These are phyloP conservation scores for Ceratocystis papillata DNA, from an alignment of 2,329 filamentous ascomycete genomes.

Conservation along the genomic window DNA sequence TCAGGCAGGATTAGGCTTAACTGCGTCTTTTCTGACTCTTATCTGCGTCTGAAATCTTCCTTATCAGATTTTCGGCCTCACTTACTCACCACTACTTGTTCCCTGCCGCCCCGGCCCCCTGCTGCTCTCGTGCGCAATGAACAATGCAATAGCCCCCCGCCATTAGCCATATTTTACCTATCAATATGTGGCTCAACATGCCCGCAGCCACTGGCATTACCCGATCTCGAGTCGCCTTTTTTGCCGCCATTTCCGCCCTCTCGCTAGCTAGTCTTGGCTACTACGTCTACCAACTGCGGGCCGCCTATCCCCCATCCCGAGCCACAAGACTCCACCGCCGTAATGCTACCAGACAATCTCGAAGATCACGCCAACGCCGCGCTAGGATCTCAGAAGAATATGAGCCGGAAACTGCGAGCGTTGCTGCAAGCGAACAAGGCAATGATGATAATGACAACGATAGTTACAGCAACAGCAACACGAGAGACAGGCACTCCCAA, in stretches of 20 bases:
- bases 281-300: slow-evolving; percentile 30
- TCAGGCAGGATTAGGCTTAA: too few relatives aligned
- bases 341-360: slow-evolving; percentile 52
- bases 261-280: slow-evolving; percentile 49
- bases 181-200: slow-evolving; percentile 39
- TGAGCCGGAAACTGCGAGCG: slow-evolving; percentile 3
- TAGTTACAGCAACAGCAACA: slow-evolving; percentile 32
- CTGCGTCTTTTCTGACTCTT: too few relatives aligned
- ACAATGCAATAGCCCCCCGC: slow-evolving; percentile 21
- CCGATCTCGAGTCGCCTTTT: slow-evolving; percentile 44
- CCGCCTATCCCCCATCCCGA: slow-evolving; percentile 25
- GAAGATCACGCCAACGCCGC: slow-evolving; percentile 27
- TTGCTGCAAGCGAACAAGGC: slow-evolving; percentile 4
- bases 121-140: slow-evolving; percentile 11
- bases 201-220: slow-evolving; percentile 45
- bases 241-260: slow-evolving; percentile 43
- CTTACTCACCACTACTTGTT: too few relatives aligned
- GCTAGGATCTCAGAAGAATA: slow-evolving; percentile 13
- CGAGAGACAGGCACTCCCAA: background rate
- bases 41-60: too few relatives aligned
- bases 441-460: slow-evolving; percentile 12
- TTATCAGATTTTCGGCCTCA: too few relatives aligned
- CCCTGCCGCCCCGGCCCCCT: too few relatives aligned
- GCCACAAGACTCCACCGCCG: slow-evolving; percentile 46
- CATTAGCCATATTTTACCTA: slow-evolving; percentile 2